Percentiles rank a stretch among this genome's conserved stretches.
Evolutionary conservation across 176 grass and related monocot species (phyloP).

Genomic region (Phoenix roebelenii): DNA sequence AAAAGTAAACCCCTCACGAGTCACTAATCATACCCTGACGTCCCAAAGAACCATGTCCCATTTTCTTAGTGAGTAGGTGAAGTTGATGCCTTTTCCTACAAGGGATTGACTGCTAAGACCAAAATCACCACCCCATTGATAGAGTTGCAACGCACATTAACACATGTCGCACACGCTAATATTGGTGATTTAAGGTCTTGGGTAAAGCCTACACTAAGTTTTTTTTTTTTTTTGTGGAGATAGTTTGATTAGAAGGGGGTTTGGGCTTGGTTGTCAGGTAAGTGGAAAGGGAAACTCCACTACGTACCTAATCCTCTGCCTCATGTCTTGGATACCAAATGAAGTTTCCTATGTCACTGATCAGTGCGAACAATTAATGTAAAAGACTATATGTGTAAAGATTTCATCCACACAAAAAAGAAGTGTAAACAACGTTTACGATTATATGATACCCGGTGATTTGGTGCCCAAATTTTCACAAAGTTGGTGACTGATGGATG

Average conservation of each 20-base stretch:
- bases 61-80: constrained; percentile 62
- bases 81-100: constrained; percentile 53
- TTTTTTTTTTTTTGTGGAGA: constrained; percentile 34
- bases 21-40: background rate
- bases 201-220: background rate
- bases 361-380: too few relatives aligned
- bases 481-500: too few relatives aligned
- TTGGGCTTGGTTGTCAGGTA: constrained; percentile 23
- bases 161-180: too few relatives aligned
- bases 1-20: constrained; percentile 21
- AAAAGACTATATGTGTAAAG: too few relatives aligned
- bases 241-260: constrained; percentile 37
- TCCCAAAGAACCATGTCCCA: constrained; percentile 20
- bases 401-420: too few relatives aligned
- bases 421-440: too few relatives aligned
- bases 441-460: too few relatives aligned
- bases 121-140: background rate
- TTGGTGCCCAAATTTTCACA: too few relatives aligned
- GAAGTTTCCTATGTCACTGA: constrained; percentile 41
- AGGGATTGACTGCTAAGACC: constrained; percentile 49
- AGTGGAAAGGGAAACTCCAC: constrained; percentile 24
- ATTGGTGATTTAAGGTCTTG: too few relatives aligned
- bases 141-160: too few relatives aligned
- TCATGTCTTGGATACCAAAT: constrained; percentile 33
- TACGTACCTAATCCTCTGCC: constrained; percentile 32